Base-by-base conservation (phyloP, 768 basidiomycete genomes). In the Tremella yokohamensis region DNA sequence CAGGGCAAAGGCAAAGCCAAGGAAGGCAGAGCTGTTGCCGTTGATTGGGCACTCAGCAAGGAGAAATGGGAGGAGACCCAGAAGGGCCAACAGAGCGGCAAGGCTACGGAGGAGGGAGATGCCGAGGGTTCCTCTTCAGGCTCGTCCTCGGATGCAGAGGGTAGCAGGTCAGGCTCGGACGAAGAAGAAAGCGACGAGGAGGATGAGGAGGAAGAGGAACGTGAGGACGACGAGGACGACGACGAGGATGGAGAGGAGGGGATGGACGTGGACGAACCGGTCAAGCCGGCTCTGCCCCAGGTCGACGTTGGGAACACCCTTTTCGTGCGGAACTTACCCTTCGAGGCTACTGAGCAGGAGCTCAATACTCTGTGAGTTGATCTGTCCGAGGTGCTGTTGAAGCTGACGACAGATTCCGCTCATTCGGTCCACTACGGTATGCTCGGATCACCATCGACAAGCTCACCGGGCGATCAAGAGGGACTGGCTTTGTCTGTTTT, bases 1-100 rank as follows among this genome's bases (percentile, higher is more conserved):
- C 72, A 82, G 0, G 78, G 75, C 1, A 80, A 88, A 18, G 78
- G 79, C 81, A 69, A 80, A 78, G 73, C 74, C 19, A 68, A 72
- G 25, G 75, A 77, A 58, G 77, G 78, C 51, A 80, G 91, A 52
- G 79, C 84, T 15, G 88, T 94, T 39, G 90, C 91, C 7, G 94
- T 98, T 24, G 93, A 97, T 79, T 97, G 91, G 90, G 94, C 92
- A 2, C 76, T 97, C 73, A 90, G 90, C 74, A 94, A 96, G 78
- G 87, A 89, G 49, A 87, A 85, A 77, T 96, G 90, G 89, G 82
- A 89, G 74, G 85, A 87, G 72, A 87, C 86, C 65, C 72, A 79
- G 84, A 84, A 76, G 82, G 85, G 72, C 57, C 64, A 62, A 82
- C 54, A 49, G 22, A 63, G 48, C 55, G 79, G 78, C 34, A 73